phyloP scores from a whole-genome alignment of 225 moss, liverwort and hornwort genomes.

The Polytrichum formosum region DNA sequence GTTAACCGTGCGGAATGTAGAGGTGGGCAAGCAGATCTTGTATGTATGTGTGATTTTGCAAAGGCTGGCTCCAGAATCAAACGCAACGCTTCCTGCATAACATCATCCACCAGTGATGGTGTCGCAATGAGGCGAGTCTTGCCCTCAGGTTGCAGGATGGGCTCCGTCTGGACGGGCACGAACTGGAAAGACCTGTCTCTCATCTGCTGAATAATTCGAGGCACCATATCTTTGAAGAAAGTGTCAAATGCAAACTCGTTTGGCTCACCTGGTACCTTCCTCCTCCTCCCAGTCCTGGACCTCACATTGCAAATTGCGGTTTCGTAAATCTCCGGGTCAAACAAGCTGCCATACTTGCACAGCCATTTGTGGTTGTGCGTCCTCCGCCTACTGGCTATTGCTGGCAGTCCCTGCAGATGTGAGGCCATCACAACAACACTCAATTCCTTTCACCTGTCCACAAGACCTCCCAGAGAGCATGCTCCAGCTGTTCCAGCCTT shows the following conservation, averaged over 20 bases:
- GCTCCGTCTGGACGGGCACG: slow-evolving; percentile 18
- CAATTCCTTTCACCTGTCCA: too few species aligned
- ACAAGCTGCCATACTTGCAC: slow-evolving; percentile 43
- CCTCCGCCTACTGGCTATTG: background rate
- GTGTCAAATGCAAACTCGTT: background rate
- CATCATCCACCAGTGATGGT: slow-evolving; percentile 27
- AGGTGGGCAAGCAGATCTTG: background rate
- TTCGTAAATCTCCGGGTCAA: slow-evolving; percentile 35
- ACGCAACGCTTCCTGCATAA: slow-evolving; percentile 43
- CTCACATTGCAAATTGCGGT: slow-evolving; percentile 34
- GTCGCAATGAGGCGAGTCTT: slow-evolving; percentile 9
- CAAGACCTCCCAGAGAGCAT: too few species aligned
- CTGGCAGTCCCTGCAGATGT: background rate
- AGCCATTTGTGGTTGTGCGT: slow-evolving; percentile 9
- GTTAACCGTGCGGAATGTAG: slow-evolving; percentile 31
- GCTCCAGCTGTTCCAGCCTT: too few species aligned
- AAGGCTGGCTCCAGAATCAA: slow-evolving; percentile 39
- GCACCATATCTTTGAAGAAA: slow-evolving; percentile 14
- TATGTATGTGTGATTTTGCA: slow-evolving; percentile 8
- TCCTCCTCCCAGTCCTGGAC: slow-evolving; percentile 19
- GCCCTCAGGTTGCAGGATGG: slow-evolving; percentile 7
- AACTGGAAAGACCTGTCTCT: slow-evolving; percentile 63
- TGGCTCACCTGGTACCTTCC: slow-evolving; percentile 2
- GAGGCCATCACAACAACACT: too few species aligned
- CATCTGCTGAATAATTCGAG: slow-evolving; percentile 46